Conservation (phyloP, 768 basidiomycete genomes). For the Pulveroboletus frians region DNA sequence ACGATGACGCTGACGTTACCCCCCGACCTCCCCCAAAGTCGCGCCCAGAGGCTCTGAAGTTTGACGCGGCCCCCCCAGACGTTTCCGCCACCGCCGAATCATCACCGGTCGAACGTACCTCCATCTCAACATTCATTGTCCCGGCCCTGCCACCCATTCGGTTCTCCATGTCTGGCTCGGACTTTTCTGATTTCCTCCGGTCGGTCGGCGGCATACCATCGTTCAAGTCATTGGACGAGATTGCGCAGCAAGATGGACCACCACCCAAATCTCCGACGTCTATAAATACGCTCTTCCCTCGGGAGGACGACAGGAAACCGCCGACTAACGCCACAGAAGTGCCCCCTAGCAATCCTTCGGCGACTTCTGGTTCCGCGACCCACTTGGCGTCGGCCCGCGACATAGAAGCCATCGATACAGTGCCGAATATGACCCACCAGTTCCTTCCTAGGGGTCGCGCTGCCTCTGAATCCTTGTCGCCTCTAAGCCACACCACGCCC, state of each 20-base stretch:
- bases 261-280: constrained; percentile 19
- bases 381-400: neutral
- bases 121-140: constrained; percentile 74
- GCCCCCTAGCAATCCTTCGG: neutral
- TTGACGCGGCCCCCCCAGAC: constrained; percentile 20
- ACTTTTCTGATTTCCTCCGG: constrained; percentile 72
- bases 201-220: constrained; percentile 50
- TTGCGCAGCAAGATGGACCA: constrained; percentile 41
- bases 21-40: constrained; percentile 45
- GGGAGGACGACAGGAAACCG: neutral
- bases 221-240: constrained; percentile 42
- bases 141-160: constrained; percentile 87
- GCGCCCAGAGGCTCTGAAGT: constrained; percentile 28
- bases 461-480: constrained; percentile 31
- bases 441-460: constrained; percentile 21
- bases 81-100: constrained; percentile 42
- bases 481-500: constrained; percentile 1
- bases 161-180: constrained; percentile 79
- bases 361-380: neutral
- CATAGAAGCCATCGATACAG: constrained; percentile 11
- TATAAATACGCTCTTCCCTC: constrained; percentile 13
- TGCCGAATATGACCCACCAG: constrained; percentile 9
- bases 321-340: neutral
- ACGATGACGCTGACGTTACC: constrained; percentile 27
- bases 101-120: constrained; percentile 60